phyloP scores from a whole-genome alignment of 106 monocot species.

The Dioscorea zingiberensis region DNA sequence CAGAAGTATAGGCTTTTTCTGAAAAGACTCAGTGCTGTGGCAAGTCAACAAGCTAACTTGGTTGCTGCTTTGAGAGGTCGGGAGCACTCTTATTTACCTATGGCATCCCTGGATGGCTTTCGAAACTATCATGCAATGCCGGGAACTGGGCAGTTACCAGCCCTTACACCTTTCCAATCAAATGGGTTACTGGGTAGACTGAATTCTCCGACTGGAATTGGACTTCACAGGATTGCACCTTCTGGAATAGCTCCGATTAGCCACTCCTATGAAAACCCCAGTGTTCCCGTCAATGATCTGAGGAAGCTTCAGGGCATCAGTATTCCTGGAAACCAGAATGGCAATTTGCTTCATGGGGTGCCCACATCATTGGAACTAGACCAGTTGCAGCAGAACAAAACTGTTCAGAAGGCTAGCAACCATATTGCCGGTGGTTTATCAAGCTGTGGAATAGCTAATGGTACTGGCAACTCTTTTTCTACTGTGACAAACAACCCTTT shows the following conservation, averaged over 20 bases:
- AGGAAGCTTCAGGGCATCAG: conserved; percentile 33
- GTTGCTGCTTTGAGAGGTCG: conserved; percentile 17
- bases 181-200: neutral
- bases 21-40: conserved; percentile 7
- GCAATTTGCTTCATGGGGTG: conserved; percentile 35
- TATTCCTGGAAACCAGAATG: conserved; percentile 29
- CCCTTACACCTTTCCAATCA: conserved; percentile 1
- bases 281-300: conserved; percentile 25
- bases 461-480: conserved; percentile 18
- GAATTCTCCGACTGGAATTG: conserved; percentile 5
- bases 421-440: conserved; percentile 18
- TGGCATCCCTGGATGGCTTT: conserved; percentile 7
- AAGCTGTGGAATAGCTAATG: conserved; percentile 9
- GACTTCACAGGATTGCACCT: conserved; percentile 30
- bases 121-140: conserved; percentile 8
- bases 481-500: conserved; percentile 20
- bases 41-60: conserved; percentile 18
- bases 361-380: conserved; percentile 35
- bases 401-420: conserved; percentile 27
- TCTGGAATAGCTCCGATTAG: conserved; percentile 34
- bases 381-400: conserved; percentile 34
- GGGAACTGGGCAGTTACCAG: conserved; percentile 5
- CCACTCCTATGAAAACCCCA: conserved; percentile 14
- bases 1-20: conserved; percentile 22
- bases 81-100: conserved; percentile 9